These are phyloP conservation scores for Verticillium nonalfalfae DNA, from an alignment of 2,329 filamentous ascomycete species.

Conservation along the genomic window DNA sequence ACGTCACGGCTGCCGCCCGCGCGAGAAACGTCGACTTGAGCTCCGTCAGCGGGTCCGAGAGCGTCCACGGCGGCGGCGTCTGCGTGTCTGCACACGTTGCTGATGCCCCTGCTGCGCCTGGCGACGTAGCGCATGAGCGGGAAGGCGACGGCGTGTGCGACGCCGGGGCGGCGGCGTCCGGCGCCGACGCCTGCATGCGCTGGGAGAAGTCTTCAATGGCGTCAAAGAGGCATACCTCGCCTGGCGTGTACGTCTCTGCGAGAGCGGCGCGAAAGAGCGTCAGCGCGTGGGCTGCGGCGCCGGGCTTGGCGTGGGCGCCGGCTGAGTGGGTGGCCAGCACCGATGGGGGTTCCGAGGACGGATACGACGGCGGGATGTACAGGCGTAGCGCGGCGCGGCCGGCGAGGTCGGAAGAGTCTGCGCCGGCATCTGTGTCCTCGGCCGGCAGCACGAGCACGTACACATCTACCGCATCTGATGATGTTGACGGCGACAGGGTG, in stretches of 20 bases:
- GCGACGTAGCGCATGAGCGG: conserved; percentile 15
- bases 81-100: no score
- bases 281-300: conserved; percentile 67
- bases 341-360: conserved; percentile 60
- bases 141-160: conserved; percentile 1
- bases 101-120: background rate
- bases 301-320: conserved; percentile 59
- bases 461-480: conserved; percentile 30
- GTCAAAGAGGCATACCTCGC: conserved; percentile 83
- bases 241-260: conserved; percentile 60
- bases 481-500: conserved; percentile 45
- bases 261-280: conserved; percentile 63
- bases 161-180: conserved; percentile 4
- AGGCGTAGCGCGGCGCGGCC: conserved; percentile 54
- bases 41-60: conserved; percentile 70
- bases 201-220: conserved; percentile 67
- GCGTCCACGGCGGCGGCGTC: conserved; percentile 49
- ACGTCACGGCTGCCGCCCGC: conserved; percentile 63
- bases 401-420: background rate
- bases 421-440: background rate
- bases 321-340: conserved; percentile 76
- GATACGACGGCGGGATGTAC: conserved; percentile 69
- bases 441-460: conserved; percentile 55
- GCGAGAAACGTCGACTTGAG: conserved; percentile 87
- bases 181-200: conserved; percentile 10